phyloP scores from a whole-genome alignment of 768 basidiomycete species.

The Phlebiopsis gigantea region DNA sequence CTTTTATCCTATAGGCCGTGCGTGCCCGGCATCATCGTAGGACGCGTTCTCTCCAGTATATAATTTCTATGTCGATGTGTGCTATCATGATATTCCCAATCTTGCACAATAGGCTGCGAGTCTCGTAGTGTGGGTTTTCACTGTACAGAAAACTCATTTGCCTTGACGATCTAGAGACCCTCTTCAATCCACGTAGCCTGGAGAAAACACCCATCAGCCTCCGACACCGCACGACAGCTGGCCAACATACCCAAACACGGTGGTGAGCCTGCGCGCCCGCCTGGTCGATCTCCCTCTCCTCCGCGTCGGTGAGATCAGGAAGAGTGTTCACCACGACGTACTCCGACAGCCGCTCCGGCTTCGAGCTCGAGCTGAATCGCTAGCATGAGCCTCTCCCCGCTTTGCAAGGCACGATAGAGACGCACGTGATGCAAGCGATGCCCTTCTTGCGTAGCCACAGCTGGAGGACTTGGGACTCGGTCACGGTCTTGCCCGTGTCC shows the following conservation, averaged over 20 bases:
- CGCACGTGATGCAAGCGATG: slow-evolving; percentile 28
- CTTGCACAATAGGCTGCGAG: too few relatives aligned
- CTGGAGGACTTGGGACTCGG: slow-evolving; percentile 24
- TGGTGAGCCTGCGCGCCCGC: slow-evolving; percentile 24
- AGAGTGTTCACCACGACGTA: slow-evolving; percentile 42
- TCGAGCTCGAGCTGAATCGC: slow-evolving; percentile 32
- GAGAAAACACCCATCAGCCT: not conserved
- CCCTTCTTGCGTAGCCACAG: slow-evolving; percentile 28
- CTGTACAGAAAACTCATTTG: not conserved
- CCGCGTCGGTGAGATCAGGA: slow-evolving; percentile 24
- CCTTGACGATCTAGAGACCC: not conserved
- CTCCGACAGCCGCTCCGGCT: slow-evolving; percentile 37
- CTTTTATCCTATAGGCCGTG: too few relatives aligned
- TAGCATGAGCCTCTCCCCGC: not conserved
- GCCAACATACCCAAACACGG: slow-evolving; percentile 21
- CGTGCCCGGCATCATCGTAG: too few relatives aligned
- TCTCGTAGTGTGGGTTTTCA: too few relatives aligned
- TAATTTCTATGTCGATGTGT: too few relatives aligned
- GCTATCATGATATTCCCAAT: too few relatives aligned
- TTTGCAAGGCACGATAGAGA: not conserved
- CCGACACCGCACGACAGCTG: not conserved
- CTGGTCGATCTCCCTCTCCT: slow-evolving; percentile 23
- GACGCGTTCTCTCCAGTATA: too few relatives aligned
- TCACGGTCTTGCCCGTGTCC: slow-evolving; percentile 16
- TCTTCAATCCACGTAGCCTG: not conserved